Conservation (phyloP, 2,329 filamentous ascomycete genomes). For the Nemania serpens region DNA sequence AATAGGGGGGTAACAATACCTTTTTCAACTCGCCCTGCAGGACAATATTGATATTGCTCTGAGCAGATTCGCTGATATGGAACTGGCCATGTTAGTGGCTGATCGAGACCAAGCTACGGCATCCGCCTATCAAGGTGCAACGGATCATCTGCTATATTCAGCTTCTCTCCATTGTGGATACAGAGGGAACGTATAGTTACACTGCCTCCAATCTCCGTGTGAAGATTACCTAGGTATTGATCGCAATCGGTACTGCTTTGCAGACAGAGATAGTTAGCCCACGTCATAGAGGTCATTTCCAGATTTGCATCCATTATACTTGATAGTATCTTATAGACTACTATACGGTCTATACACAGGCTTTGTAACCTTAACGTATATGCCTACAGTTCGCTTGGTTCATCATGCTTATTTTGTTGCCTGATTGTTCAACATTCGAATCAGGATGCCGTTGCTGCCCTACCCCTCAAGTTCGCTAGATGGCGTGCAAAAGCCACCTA, state of each 20-base stretch:
- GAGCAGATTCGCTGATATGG: not conserved
- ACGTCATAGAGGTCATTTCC: not conserved
- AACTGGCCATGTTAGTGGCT: not conserved
- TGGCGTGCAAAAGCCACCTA: conserved; percentile 1
- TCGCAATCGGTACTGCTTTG: not conserved
- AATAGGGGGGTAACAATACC: not conserved
- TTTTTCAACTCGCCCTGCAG: not conserved
- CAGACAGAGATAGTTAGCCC: not conserved
- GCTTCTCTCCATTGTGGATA: not conserved
- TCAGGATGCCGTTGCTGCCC: not conserved
- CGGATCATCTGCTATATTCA: not conserved
- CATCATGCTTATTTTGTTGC: conserved; percentile 21
- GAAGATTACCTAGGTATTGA: not conserved
- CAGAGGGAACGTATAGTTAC: not conserved
- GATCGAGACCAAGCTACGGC: not conserved
- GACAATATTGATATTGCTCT: not conserved
- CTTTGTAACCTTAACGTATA: conserved; percentile 30
- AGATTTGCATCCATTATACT: conserved; percentile 23
- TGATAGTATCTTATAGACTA: conserved; percentile 14
- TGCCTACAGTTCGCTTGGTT: conserved; percentile 31
- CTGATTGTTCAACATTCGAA: conserved; percentile 6
- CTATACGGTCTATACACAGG: conserved; percentile 28
- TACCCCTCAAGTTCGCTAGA: conserved; percentile 4
- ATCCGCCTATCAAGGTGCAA: conserved; percentile 1
- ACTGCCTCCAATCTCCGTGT: not conserved